Conservation (phyloP, 352 stramenopile species). For the Phytopythium cucurbitacearum region DNA sequence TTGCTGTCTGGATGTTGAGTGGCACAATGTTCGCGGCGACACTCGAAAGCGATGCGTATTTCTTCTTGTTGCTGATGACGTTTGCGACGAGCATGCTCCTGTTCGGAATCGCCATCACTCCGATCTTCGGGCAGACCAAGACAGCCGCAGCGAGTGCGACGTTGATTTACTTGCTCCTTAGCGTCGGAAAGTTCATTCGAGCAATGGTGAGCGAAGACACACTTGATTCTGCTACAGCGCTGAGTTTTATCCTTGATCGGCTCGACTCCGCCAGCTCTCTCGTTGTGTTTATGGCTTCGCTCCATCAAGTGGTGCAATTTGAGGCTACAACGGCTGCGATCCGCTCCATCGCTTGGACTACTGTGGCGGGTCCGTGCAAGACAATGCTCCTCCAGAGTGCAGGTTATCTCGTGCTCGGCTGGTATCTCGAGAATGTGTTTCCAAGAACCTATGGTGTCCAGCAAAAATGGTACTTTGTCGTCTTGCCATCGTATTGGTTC, state of each 20-base stretch:
- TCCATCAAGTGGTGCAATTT: slow-evolving; percentile 50
- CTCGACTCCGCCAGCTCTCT: slow-evolving; percentile 60
- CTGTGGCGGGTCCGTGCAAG: slow-evolving; percentile 33
- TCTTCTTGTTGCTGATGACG: slow-evolving; percentile 52
- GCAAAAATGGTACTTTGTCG: slow-evolving; percentile 92
- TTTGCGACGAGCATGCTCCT: slow-evolving; percentile 66
- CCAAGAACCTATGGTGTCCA: slow-evolving; percentile 89
- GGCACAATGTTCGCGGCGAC: slow-evolving; percentile 59
- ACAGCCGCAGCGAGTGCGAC: slow-evolving; percentile 61
- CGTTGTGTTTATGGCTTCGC: slow-evolving; percentile 62
- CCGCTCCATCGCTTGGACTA: slow-evolving; percentile 41
- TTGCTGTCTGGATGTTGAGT: slow-evolving; percentile 57
- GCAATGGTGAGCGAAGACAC: slow-evolving; percentile 46
- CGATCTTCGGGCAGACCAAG: slow-evolving; percentile 68
- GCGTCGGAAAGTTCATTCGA: slow-evolving; percentile 46
- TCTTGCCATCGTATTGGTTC: slow-evolving; percentile 85
- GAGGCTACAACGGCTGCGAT: slow-evolving; percentile 31
- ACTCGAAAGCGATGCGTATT: slow-evolving; percentile 31
- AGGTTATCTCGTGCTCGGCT: slow-evolving; percentile 88
- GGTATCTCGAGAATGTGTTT: slow-evolving; percentile 93
- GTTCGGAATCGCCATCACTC: slow-evolving; percentile 67
- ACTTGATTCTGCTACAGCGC: slow-evolving; percentile 29
- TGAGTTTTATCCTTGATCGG: slow-evolving; percentile 20
- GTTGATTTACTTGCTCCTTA: slow-evolving; percentile 58
- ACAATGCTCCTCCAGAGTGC: slow-evolving; percentile 82